Evolutionary conservation across 305 asterid species (phyloP).

Genomic region (Fraxinus dipetala): DNA sequence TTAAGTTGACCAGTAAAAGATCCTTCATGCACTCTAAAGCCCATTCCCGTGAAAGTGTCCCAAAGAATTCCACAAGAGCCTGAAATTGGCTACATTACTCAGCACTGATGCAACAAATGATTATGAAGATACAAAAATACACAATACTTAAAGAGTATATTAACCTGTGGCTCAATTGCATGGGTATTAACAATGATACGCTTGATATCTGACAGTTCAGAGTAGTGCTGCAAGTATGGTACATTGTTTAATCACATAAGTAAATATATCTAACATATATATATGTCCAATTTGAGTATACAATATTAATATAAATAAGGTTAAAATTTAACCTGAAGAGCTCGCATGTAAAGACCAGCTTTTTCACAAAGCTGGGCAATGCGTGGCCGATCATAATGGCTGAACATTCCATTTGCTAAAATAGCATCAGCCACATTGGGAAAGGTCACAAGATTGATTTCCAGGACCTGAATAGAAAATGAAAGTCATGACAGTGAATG

Average conservation of each 20-base stretch:
- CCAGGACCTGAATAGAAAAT: constrained; percentile 67
- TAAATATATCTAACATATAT: neutral
- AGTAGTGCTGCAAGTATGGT: constrained; percentile 68
- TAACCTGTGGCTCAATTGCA: constrained; percentile 99
- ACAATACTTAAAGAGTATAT: constrained; percentile 8
- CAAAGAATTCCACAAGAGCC: constrained; percentile 96
- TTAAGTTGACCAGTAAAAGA: constrained; percentile 86
- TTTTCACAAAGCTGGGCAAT: constrained; percentile 96
- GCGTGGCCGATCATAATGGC: constrained; percentile 96
- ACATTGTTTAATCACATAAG: constrained; percentile 17
- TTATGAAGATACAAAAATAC: neutral
- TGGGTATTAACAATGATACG: constrained; percentile 97
- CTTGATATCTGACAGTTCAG: constrained; percentile 92
- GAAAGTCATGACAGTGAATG: constrained; percentile 19
- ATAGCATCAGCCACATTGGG: constrained; percentile 99
- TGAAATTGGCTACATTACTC: constrained; percentile 35
- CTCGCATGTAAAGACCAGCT: constrained; percentile 91
- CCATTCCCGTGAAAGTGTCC: constrained; percentile 95
- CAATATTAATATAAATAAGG: constrained; percentile 4
- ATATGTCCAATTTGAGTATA: neutral
- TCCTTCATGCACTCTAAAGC: constrained; percentile 99
- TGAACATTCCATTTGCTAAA: constrained; percentile 98
- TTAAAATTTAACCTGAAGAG: constrained; percentile 71
- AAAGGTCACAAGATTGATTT: constrained; percentile 90
- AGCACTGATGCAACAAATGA: constrained; percentile 23